phyloP scores from a whole-genome alignment of 176 grass and related monocot species.

The Guadua angustifolia region DNA sequence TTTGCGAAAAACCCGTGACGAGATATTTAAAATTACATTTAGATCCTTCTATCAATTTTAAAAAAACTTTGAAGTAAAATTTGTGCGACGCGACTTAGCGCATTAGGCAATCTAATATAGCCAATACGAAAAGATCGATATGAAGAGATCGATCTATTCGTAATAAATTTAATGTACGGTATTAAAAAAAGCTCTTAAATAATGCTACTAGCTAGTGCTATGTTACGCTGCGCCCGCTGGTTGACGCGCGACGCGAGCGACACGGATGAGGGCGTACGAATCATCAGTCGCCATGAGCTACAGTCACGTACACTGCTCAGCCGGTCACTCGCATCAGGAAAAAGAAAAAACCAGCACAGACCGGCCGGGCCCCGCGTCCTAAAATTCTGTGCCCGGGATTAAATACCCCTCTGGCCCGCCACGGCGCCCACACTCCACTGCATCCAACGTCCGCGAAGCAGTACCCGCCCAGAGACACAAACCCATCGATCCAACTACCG shows the following conservation, averaged over 20 bases:
- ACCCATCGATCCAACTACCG: not conserved
- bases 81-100: no score
- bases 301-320: conserved; percentile 43
- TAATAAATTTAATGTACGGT: no score
- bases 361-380: conserved; percentile 16
- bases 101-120: no score
- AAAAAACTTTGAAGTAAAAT: no score
- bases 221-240: no score
- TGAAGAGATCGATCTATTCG: no score
- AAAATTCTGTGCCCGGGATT: conserved; percentile 54
- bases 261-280: not conserved
- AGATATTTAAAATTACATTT: no score
- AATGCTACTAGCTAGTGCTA: no score
- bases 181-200: no score
- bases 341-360: not conserved
- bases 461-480: not conserved
- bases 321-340: not conserved
- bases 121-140: no score
- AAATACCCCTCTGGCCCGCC: not conserved
- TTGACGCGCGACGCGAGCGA: not conserved
- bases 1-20: no score
- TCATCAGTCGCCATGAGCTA: conserved; percentile 34
- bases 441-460: conserved; percentile 50
- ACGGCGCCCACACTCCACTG: conserved; percentile 22
- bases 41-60: no score